Evolutionary conservation across 208 protist genomes (phyloP).

Genomic region (Trypanosoma brucei): DNA sequence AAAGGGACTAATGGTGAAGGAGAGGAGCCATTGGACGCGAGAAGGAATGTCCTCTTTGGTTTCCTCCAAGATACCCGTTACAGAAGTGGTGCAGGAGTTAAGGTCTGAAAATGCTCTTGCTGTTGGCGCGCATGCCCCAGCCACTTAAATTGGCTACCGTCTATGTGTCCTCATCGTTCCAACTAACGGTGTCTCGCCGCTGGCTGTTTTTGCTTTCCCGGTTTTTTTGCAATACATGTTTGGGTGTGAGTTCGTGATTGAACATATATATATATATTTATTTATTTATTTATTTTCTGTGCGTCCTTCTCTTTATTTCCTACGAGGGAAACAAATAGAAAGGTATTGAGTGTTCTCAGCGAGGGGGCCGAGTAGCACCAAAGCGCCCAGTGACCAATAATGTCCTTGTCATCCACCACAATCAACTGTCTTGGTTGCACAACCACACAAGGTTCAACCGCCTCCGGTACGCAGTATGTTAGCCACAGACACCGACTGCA

Average conservation of each 20-base stretch:
- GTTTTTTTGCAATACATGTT: slow-evolving; percentile 5
- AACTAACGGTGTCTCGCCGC: neutral
- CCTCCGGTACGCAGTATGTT: slow-evolving; percentile 52
- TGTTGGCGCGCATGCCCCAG: too few species aligned
- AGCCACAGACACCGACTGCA: slow-evolving; percentile 40
- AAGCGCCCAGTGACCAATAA: neutral
- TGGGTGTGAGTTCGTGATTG: slow-evolving; percentile 1
- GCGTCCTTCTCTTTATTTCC: neutral
- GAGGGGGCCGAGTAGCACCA: neutral
- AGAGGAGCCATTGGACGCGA: too few species aligned
- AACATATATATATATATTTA: slow-evolving; percentile 7
- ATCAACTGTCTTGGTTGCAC: slow-evolving; percentile 48
- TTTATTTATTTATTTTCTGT: neutral
- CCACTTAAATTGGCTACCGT: too few species aligned
- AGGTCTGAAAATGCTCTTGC: too few species aligned
- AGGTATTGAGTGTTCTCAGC: neutral
- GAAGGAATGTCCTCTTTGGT: too few species aligned
- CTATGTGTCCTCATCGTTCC: too few species aligned
- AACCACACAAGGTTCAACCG: slow-evolving; percentile 34
- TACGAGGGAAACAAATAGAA: neutral
- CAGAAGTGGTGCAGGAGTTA: too few species aligned
- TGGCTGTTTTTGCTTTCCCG: slow-evolving; percentile 9
- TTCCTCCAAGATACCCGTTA: too few species aligned
- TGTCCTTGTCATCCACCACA: slow-evolving; percentile 25
- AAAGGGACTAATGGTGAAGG: too few species aligned